Evolutionary conservation across 2,329 filamentous ascomycete species (phyloP).

Genomic region (Westerdykella ornata): DNA sequence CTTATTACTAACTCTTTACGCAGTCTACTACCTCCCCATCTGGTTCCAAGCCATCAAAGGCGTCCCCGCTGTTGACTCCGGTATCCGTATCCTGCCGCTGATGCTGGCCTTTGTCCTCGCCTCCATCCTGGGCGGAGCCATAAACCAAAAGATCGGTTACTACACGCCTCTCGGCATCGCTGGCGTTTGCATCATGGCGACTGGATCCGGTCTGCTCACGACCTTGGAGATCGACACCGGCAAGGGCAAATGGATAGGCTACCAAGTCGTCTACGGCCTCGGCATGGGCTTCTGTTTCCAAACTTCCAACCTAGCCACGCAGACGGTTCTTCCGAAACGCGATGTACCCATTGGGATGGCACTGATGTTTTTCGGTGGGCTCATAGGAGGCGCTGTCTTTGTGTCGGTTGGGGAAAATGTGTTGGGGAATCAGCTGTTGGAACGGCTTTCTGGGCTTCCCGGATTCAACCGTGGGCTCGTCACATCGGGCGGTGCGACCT

Average conservation of each 20-base stretch:
- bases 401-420: constrained; percentile 38
- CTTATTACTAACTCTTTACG: no score
- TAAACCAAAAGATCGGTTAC: constrained; percentile 37
- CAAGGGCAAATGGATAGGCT: constrained; percentile 41
- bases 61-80: constrained; percentile 41
- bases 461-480: no score
- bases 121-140: constrained; percentile 26
- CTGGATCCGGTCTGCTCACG: constrained; percentile 40
- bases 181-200: constrained; percentile 16
- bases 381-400: constrained; percentile 36
- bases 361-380: constrained; percentile 35
- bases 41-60: constrained; percentile 48
- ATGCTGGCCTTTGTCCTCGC: no score
- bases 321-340: constrained; percentile 7
- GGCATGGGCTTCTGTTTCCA: constrained; percentile 26
- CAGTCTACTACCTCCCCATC: constrained; percentile 41
- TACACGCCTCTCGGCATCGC: no score
- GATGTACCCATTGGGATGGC: constrained; percentile 37
- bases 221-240: constrained; percentile 36
- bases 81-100: constrained; percentile 44
- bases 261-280: constrained; percentile 40
- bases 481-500: no score
- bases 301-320: constrained; percentile 3
- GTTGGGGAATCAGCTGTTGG: constrained; percentile 33
- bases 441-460: constrained; percentile 11